Conservation (phyloP, 768 basidiomycete species). For the Tulasnella sp. region DNA sequence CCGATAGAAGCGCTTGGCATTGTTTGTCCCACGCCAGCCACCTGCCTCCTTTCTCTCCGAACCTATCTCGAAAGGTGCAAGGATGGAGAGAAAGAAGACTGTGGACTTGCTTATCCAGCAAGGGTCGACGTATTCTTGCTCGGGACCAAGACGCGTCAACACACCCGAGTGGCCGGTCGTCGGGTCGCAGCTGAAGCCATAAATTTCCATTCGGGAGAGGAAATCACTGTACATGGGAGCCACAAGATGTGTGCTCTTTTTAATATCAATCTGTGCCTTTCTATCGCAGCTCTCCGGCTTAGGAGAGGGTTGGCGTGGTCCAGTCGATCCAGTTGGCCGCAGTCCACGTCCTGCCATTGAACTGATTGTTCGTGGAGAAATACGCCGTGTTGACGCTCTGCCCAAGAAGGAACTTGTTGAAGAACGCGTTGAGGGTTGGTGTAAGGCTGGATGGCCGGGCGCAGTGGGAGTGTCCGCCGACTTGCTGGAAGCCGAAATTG, state of each 20-base stretch:
- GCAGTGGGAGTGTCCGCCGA: constrained; percentile 50
- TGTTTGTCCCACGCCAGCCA: no score
- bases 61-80: no score
- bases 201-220: not conserved
- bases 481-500: constrained; percentile 46
- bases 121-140: no score
- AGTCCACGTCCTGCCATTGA: constrained; percentile 23
- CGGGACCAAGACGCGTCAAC: not conserved
- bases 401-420: constrained; percentile 48
- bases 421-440: constrained; percentile 43
- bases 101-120: no score
- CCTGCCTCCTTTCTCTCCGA: no score
- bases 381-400: constrained; percentile 41
- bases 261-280: no score
- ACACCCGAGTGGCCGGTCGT: not conserved
- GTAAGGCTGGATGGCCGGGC: constrained; percentile 44
- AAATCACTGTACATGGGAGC: not conserved
- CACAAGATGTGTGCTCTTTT: not conserved
- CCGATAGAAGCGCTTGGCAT: not conserved
- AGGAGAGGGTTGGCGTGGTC: constrained; percentile 41
- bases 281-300: not conserved
- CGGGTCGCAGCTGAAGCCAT: not conserved
- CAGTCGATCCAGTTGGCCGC: constrained; percentile 43
- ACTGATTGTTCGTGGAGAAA: constrained; percentile 35
- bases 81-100: no score